phyloP scores from a whole-genome alignment of 139 green algal species.

The Tetradesmus obliquus region DNA sequence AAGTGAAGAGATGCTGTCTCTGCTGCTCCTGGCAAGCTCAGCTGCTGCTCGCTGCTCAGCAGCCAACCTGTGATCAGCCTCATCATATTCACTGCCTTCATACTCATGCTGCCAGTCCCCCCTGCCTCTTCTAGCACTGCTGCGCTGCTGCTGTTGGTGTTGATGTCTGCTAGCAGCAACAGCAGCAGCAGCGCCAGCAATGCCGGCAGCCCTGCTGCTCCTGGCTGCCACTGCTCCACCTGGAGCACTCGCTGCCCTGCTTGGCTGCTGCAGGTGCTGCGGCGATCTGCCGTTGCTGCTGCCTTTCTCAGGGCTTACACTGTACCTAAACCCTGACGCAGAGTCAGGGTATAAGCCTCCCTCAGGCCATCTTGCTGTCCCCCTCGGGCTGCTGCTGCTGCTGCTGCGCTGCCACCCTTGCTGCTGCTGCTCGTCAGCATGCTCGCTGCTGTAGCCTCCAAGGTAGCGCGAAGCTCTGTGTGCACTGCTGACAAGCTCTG shows the following conservation, averaged over 20 bases:
- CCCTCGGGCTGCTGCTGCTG: neutral
- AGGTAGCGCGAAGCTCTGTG: neutral
- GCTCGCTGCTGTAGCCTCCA: neutral
- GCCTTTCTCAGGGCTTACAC: neutral
- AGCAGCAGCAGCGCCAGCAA: neutral
- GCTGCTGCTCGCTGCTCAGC: neutral
- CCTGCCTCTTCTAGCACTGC: neutral
- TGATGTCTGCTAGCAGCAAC: neutral
- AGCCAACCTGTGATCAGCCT: neutral
- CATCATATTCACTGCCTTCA: neutral
- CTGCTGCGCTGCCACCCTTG: neutral
- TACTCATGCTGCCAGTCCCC: neutral
- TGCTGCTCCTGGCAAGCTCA: neutral
- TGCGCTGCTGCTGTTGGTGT: neutral
- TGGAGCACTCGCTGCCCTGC: neutral
- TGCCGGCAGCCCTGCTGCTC: neutral
- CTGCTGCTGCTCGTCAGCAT: neutral
- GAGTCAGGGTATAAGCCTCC: neutral
- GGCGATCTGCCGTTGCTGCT: neutral
- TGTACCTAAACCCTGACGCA: conserved; percentile 2
- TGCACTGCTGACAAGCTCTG: neutral
- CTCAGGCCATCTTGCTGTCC: neutral
- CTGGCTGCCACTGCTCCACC: neutral
- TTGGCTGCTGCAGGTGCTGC: neutral
- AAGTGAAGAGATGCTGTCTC: neutral